phyloP scores from a whole-genome alignment of 768 basidiomycete genomes.

The Pholiota microspora region DNA sequence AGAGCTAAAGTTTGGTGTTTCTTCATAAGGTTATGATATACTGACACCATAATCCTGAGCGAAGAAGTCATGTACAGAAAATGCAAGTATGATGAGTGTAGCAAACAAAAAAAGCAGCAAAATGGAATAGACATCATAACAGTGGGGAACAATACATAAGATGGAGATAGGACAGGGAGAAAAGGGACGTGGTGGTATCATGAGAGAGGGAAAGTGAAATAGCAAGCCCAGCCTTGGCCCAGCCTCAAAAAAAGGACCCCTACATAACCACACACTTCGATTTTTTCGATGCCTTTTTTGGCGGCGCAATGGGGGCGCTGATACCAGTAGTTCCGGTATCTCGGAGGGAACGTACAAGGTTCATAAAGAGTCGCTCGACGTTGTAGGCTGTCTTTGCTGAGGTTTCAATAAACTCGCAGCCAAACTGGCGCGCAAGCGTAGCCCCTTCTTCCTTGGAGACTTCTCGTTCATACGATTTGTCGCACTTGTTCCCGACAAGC shows the following conservation, averaged over 20 bases:
- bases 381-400: conserved; percentile 95
- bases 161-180: no score
- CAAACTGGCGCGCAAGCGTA: conserved; percentile 76
- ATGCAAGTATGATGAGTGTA: no score
- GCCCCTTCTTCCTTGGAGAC: conserved; percentile 89
- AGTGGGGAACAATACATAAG: no score
- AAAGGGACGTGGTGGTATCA: no score
- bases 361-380: conserved; percentile 88
- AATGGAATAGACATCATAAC: no score
- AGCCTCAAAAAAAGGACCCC: conserved; percentile 64
- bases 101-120: no score
- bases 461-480: conserved; percentile 88
- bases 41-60: no score
- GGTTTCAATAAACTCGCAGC: conserved; percentile 94
- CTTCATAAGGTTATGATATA: no score
- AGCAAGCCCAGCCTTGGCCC: conserved; percentile 71
- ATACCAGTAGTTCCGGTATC: conserved; percentile 59
- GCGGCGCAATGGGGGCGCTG: conserved; percentile 36
- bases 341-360: conserved; percentile 81
- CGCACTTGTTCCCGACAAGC: conserved; percentile 95
- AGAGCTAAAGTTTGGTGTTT: no score
- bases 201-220: conserved; percentile 69
- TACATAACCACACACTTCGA: conserved; percentile 80
- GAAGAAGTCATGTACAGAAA: no score
- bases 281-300: conserved; percentile 38